phyloP scores from a whole-genome alignment of 2,329 filamentous ascomycete genomes.

The Paraphaeosphaeria sporulosa region DNA sequence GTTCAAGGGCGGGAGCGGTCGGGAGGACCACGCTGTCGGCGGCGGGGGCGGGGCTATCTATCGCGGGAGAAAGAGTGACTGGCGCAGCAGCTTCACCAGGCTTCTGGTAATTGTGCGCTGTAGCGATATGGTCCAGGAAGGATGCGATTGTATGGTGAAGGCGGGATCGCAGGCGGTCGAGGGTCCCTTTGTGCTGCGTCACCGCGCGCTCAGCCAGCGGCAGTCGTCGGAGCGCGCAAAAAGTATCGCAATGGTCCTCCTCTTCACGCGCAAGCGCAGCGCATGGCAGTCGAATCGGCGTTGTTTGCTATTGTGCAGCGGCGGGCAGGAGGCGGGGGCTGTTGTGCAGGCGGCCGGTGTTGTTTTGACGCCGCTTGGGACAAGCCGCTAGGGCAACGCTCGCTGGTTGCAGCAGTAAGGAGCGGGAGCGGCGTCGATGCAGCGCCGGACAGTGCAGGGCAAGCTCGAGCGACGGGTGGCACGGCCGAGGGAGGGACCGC shows the following conservation, averaged over 20 bases:
- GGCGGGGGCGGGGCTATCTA: slow-evolving; percentile 17
- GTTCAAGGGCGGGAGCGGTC: not conserved
- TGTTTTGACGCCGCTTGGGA: slow-evolving; percentile 18
- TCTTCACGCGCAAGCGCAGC: slow-evolving; percentile 15
- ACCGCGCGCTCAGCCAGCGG: slow-evolving; percentile 13
- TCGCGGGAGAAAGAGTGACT: slow-evolving; percentile 25
- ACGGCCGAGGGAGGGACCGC: slow-evolving; percentile 1
- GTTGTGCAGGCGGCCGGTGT: slow-evolving; percentile 12
- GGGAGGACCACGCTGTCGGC: slow-evolving; percentile 15
- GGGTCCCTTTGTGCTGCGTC: slow-evolving; percentile 18
- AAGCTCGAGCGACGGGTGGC: slow-evolving; percentile 14
- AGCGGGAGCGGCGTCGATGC: slow-evolving; percentile 10
- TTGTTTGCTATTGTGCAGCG: slow-evolving; percentile 9
- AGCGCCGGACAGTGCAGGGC: slow-evolving; percentile 13
- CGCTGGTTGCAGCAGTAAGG: slow-evolving; percentile 14
- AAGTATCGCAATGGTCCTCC: slow-evolving; percentile 12
- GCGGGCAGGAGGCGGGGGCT: slow-evolving; percentile 14
- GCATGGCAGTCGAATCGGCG: slow-evolving; percentile 19
- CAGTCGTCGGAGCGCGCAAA: slow-evolving; percentile 16
- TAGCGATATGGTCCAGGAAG: not conserved
- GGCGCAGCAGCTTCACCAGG: not conserved
- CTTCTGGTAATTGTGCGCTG: not conserved
- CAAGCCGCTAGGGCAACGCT: slow-evolving; percentile 17
- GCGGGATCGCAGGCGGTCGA: slow-evolving; percentile 12
- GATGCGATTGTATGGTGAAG: slow-evolving; percentile 10